These are phyloP conservation scores for Chytriomyces sp. DNA, from an alignment of 192 early-diverging fungal species.

Conservation along the genomic window DNA sequence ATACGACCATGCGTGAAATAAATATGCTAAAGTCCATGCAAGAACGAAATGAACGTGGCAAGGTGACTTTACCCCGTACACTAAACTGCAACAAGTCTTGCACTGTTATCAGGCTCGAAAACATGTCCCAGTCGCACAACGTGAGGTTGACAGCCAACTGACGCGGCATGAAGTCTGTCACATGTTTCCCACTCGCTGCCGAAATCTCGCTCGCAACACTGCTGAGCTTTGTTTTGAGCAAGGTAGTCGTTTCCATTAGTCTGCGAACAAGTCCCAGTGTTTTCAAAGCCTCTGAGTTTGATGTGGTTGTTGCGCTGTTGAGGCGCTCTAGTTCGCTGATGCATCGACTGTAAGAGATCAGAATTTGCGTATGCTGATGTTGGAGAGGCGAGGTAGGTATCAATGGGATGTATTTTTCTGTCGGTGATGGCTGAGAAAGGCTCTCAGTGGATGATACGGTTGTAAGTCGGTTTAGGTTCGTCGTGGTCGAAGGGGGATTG, in stretches of 20 bases:
- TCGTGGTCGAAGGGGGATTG: neutral
- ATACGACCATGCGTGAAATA: slow-evolving; percentile 1
- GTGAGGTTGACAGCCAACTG: slow-evolving; percentile 22
- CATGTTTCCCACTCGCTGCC: neutral
- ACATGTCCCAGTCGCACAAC: slow-evolving; percentile 30
- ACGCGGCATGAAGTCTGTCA: slow-evolving; percentile 21
- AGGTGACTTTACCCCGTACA: neutral
- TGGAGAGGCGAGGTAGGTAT: slow-evolving; percentile 28
- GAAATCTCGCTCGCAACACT: slow-evolving; percentile 5
- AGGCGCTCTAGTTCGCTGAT: slow-evolving; percentile 18
- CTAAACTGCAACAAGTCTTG: slow-evolving; percentile 12
- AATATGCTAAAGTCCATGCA: slow-evolving; percentile 30
- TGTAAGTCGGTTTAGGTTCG: too few species aligned
- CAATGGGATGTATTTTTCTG: slow-evolving; percentile 13
- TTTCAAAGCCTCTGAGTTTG: slow-evolving; percentile 1
- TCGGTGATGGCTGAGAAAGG: neutral
- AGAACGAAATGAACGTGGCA: slow-evolving; percentile 11
- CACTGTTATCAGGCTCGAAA: neutral
- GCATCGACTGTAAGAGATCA: slow-evolving; percentile 1
- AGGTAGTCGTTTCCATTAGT: slow-evolving; percentile 25
- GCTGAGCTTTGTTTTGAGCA: slow-evolving; percentile 21
- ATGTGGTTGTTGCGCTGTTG: slow-evolving; percentile 3
- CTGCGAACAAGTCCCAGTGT: slow-evolving; percentile 21
- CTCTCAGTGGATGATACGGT: too few species aligned
- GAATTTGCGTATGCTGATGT: slow-evolving; percentile 16